phyloP scores from a whole-genome alignment of 768 basidiomycete genomes.

The Tubosaeta brunneosetosa region DNA sequence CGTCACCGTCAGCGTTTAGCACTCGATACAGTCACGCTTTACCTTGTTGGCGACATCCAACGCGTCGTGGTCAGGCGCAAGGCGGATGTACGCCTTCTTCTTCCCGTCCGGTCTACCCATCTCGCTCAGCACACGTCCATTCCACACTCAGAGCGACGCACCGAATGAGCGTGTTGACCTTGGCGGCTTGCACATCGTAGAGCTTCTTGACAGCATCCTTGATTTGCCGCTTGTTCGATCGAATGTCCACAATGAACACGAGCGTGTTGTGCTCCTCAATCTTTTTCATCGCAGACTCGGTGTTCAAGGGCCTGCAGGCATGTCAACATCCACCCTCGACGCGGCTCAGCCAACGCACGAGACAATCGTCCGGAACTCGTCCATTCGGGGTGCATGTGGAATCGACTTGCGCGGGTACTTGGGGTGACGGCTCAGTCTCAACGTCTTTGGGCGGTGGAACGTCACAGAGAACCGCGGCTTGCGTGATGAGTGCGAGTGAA shows the following conservation, averaged over 20 bases:
- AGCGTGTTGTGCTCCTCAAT: slow-evolving; percentile 99
- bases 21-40: slow-evolving; percentile 12
- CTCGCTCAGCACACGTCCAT: neutral
- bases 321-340: neutral
- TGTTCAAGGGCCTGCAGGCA: slow-evolving; percentile 71
- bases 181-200: slow-evolving; percentile 93
- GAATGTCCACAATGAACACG: slow-evolving; percentile 95
- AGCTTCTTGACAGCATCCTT: slow-evolving; percentile 99
- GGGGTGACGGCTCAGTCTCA: slow-evolving; percentile 76
- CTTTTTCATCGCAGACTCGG: slow-evolving; percentile 99
- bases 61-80: slow-evolving; percentile 94
- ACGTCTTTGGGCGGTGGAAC: slow-evolving; percentile 96
- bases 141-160: slow-evolving; percentile 34
- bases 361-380: slow-evolving; percentile 92
- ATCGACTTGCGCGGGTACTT: slow-evolving; percentile 96
- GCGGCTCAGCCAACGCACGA: slow-evolving; percentile 52
- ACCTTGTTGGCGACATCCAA: slow-evolving; percentile 98
- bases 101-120: slow-evolving; percentile 82
- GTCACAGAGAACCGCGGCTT: slow-evolving; percentile 83
- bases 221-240: slow-evolving; percentile 97
- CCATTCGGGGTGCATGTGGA: slow-evolving; percentile 90
- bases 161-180: slow-evolving; percentile 98
- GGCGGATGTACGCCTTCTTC: slow-evolving; percentile 98
- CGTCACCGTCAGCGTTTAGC: neutral
- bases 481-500: slow-evolving; percentile 66